Conservation (phyloP, 164 flowering plant species). For the Warburgia ugandensis region DNA sequence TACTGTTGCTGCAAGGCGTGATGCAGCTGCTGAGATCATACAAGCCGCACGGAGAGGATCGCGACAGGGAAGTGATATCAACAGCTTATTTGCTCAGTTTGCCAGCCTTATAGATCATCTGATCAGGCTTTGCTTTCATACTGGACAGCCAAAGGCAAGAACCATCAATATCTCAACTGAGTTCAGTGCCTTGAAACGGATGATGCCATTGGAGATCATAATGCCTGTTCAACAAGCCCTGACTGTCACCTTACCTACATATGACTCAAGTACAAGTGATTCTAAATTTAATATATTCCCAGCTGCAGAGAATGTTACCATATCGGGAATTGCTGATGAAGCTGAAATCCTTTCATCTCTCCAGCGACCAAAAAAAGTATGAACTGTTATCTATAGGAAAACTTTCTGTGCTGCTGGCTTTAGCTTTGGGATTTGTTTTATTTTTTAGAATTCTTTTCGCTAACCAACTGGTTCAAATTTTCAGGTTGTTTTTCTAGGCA, state of each 20-base stretch:
- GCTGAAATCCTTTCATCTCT: constrained; percentile 98
- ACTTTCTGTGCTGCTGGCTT: too few species aligned
- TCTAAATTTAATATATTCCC: constrained; percentile 53
- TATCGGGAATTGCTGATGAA: constrained; percentile 89
- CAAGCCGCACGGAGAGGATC: constrained; percentile 81
- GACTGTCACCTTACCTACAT: constrained; percentile 65
- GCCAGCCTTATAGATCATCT: constrained; percentile 81
- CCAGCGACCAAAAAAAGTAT: constrained; percentile 93
- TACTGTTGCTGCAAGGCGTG: constrained; percentile 82
- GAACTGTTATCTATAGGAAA: constrained; percentile 1
- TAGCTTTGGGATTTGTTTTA: too few species aligned
- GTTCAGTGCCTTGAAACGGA: constrained; percentile 91
- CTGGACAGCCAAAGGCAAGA: constrained; percentile 75
- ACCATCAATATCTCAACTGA: constrained; percentile 84
- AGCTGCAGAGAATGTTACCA: constrained; percentile 65
- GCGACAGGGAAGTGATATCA: constrained; percentile 43
- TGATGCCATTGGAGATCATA: constrained; percentile 95
- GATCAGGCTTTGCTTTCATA: constrained; percentile 80
- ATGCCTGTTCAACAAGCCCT: constrained; percentile 97
- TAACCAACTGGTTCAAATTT: not conserved
- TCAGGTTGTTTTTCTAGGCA: constrained; percentile 85
- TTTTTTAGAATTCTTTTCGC: too few species aligned
- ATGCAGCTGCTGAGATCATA: constrained; percentile 93
- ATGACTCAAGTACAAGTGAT: constrained; percentile 35
- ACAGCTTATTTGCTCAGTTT: constrained; percentile 72